Evolutionary conservation across 495 filamentous ascomycete species (phyloP), one percentile per base, ranked within the genome.

Genomic region (Trichodelitschia bisporula): DNA sequence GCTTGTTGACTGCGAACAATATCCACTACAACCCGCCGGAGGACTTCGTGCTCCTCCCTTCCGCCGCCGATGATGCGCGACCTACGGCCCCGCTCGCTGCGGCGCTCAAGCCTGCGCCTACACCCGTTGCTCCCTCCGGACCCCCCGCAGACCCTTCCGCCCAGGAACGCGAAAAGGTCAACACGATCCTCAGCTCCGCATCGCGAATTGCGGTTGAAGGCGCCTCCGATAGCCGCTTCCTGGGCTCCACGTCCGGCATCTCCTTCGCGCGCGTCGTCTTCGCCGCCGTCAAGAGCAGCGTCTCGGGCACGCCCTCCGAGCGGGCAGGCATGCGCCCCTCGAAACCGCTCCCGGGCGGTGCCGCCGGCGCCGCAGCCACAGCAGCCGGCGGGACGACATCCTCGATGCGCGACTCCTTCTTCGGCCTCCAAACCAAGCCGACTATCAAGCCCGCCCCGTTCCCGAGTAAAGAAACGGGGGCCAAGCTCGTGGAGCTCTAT

Each of bases 211-310:
- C 67, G n/a, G 69, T 73, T 14, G 69, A 72, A 45, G 77, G 64
- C 18, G 66, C 69, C 3, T 73, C 75, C 2, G 71, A 80, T 48
- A 72, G 72, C 2, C 68, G 77, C 33, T 79, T 78, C 49, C 58
- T 89, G 2, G 80, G 79, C 4, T 78, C 82, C 2, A 74, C 77
- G 9, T 83, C 78, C 4, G 84, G 84, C 2, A 84, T 95, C 24
- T 90, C 82, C 1, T 95, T 95, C 51, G 83, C 84, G 11, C 64
- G 80, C 26, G 77, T 95, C 4, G 83, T 95, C 15, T 89, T 92
- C 43, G 82, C 84, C 8, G 84, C 84, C 0, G 77, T 95, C 28
- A 84, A 89, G 47, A 80, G 72, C 33, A 82, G 77, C 0, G 72
- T 89, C 1, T 41, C 52, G 1, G 45, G 47, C 11, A 39, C 42